Base-by-base conservation (phyloP, 1,284 basidiomycete genomes). In the Leccinum pachyderme region DNA sequence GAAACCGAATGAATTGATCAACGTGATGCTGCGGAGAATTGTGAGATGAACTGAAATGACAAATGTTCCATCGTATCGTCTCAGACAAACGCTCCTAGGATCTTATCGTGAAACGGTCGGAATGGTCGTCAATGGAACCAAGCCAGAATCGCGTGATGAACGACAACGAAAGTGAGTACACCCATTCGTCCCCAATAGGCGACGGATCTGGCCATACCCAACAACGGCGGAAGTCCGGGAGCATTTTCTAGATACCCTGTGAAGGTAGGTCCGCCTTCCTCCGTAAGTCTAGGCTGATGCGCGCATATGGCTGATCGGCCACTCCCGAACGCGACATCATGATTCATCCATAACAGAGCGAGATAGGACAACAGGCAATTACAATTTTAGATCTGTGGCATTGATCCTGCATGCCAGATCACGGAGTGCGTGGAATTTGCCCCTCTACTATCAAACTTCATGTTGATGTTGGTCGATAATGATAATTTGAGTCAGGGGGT, bases 201-300 rank as follows among this genome's bases (percentile, higher is more conserved):
- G 45, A 58, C 44, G 25, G 31, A 55, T 62, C 49, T 49, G 18
- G 46, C 24, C 12, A 7, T 18, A 15, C 50, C 54, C 50, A 56
- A 67, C 64, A 72, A 72, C 71, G 47, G 56, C 67, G n/a, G 69
- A 66, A 57, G 46, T 52, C 55, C 59, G 53, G 52, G 52, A 49
- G 44, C n/a, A 58, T 55, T 53, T 11, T 12, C 9, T 32, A 22
- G 18, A 28, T 39, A 12, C 52, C 52, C 35, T 60, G 51, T 56
- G 53, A 53, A 29, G 13, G 18, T 43, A 45, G 28, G 27, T 47
- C 35, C 31, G 43, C 35, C 46, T 28, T 56, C 49, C 39, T 5
- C 41, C 41, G 28, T 22, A 50, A 7, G n/a, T 39, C 39, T 41
- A 35, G 44, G 25, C 25, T 4, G 3, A 18, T 52, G 65, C 57